Evolutionary conservation across 2,329 filamentous ascomycete species (phyloP).

Genomic region (Aspergillus sojae): DNA sequence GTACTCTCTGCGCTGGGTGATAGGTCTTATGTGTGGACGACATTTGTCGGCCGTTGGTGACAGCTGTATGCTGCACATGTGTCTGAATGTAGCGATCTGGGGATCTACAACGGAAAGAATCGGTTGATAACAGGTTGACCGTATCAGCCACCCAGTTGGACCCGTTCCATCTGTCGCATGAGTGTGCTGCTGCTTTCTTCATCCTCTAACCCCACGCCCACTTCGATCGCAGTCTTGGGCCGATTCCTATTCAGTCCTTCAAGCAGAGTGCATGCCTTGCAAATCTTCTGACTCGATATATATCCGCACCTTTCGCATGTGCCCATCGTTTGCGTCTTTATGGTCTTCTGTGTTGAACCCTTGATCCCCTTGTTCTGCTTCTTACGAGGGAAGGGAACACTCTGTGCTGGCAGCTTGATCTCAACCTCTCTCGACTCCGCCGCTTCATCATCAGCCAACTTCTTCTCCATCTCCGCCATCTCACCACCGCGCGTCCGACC

Average conservation of each 20-base stretch:
- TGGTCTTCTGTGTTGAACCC: slow-evolving; percentile 45
- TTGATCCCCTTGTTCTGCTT: slow-evolving; percentile 21
- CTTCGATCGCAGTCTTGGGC: slow-evolving; percentile 50
- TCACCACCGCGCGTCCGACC: slow-evolving; percentile 71
- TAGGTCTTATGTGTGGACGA: background rate
- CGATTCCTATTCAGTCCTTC: slow-evolving; percentile 83
- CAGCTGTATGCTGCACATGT: background rate
- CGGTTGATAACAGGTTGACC: background rate
- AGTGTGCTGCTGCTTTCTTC: slow-evolving; percentile 56
- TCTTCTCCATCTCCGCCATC: slow-evolving; percentile 79
- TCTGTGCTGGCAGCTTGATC: slow-evolving; percentile 48
- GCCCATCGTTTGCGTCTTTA: slow-evolving; percentile 61
- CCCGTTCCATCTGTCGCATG: slow-evolving; percentile 53
- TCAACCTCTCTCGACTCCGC: slow-evolving; percentile 68
- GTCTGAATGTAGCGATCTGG: background rate
- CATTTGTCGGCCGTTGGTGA: background rate
- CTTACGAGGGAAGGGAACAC: background rate
- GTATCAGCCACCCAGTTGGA: slow-evolving; percentile 44
- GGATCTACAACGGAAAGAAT: background rate
- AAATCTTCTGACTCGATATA: slow-evolving; percentile 89
- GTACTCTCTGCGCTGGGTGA: background rate
- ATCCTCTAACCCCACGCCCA: slow-evolving; percentile 44
- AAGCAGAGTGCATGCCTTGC: slow-evolving; percentile 88
- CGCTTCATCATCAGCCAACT: slow-evolving; percentile 66
- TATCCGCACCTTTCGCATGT: slow-evolving; percentile 89